Evolutionary conservation across 768 basidiomycete species (phyloP).

Genomic region (Lactarius tabidus): DNA sequence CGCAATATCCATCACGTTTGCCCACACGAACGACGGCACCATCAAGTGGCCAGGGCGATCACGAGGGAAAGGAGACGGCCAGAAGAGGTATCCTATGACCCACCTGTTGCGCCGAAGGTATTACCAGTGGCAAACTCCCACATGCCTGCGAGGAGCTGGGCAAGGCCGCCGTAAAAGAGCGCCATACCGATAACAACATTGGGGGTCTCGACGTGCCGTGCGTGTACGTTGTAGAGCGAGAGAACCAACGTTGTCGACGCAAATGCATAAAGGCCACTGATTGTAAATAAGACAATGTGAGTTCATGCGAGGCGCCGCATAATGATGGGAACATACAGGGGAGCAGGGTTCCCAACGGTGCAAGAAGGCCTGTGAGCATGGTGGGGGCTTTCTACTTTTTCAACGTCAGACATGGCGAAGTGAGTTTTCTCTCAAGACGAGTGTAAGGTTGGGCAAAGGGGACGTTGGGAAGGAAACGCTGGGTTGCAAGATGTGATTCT

Average conservation of each 20-base stretch:
- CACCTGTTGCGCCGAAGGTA: conserved; percentile 67
- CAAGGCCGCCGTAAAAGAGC: conserved; percentile 77
- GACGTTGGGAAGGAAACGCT: background rate
- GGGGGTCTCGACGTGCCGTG: conserved; percentile 49
- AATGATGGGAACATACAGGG: background rate
- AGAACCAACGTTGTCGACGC: conserved; percentile 80
- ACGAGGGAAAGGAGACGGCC: background rate
- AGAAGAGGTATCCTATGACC: conserved; percentile 29
- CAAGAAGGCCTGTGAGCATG: conserved; percentile 25
- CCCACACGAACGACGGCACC: background rate
- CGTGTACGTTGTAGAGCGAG: conserved; percentile 64
- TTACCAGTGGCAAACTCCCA: conserved; percentile 62
- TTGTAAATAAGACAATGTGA: conserved; percentile 63
- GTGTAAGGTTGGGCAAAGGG: background rate
- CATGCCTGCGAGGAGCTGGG: conserved; percentile 85
- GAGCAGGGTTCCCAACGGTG: conserved; percentile 52
- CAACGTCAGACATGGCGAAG: conserved; percentile 34
- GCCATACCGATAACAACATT: conserved; percentile 87
- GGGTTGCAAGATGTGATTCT: background rate
- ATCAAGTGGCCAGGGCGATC: background rate
- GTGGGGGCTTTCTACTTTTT: conserved; percentile 30
- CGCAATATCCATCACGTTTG: background rate
- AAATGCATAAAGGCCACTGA: conserved; percentile 75
- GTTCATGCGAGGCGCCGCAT: conserved; percentile 1
- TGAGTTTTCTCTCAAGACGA: background rate